Conservation (phyloP, 371 early-diverging fungal species). For the Thermomucor indicae-seudaticae region DNA sequence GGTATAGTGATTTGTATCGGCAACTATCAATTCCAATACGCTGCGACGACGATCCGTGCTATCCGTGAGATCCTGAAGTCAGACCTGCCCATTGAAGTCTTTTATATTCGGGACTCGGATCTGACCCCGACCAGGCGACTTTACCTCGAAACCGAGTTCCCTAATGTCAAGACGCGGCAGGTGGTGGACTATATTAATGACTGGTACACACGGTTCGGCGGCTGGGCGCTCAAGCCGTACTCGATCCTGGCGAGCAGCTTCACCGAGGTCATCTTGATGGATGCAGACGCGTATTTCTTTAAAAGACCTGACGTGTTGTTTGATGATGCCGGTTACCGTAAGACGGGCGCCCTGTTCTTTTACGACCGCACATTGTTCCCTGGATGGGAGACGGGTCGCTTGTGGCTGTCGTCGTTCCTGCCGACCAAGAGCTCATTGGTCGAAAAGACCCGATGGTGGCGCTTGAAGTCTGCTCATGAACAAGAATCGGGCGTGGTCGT, state of each 20-base stretch:
- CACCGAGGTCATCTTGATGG: constrained; percentile 61
- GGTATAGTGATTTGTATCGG: constrained; percentile 74
- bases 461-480: constrained; percentile 45
- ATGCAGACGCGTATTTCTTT: constrained; percentile 72
- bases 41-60: constrained; percentile 48
- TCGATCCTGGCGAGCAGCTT: constrained; percentile 65
- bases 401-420: constrained; percentile 44
- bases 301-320: constrained; percentile 58
- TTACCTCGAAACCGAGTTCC: constrained; percentile 35
- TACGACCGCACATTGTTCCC: constrained; percentile 55
- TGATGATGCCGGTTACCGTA: constrained; percentile 48
- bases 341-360: constrained; percentile 61
- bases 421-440: constrained; percentile 41
- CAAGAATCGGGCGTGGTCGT: constrained; percentile 64
- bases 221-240: constrained; percentile 65
- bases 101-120: constrained; percentile 58
- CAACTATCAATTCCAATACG: constrained; percentile 56
- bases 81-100: constrained; percentile 68
- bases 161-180: constrained; percentile 44
- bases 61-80: constrained; percentile 54
- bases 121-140: constrained; percentile 31
- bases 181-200: constrained; percentile 48
- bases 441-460: constrained; percentile 42
- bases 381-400: constrained; percentile 25
- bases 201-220: constrained; percentile 40